These are phyloP conservation scores for Rhinocladiella similis DNA, from an alignment of 2,329 filamentous ascomycete genomes.

Conservation along the genomic window DNA sequence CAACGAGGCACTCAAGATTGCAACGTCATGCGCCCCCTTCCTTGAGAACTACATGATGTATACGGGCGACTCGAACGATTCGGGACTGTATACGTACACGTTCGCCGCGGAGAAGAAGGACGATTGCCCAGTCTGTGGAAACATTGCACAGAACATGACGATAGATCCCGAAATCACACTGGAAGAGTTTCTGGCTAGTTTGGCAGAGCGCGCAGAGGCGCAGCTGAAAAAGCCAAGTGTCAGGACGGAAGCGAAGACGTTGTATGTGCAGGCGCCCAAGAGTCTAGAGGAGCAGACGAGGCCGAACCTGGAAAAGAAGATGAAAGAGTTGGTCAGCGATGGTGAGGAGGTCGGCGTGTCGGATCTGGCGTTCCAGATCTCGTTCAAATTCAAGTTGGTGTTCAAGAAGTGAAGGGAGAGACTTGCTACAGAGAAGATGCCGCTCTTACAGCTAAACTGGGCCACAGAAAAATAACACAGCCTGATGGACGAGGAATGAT, in stretches of 20 bases:
- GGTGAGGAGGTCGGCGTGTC: slow-evolving; percentile 91
- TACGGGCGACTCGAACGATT: slow-evolving; percentile 92
- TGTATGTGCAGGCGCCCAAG: slow-evolving; percentile 86
- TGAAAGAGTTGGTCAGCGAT: slow-evolving; percentile 72
- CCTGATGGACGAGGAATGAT: no score
- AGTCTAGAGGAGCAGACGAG: slow-evolving; percentile 81
- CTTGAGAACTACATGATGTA: slow-evolving; percentile 99
- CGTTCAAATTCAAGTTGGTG: slow-evolving; percentile 62
- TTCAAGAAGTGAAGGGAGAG: slow-evolving; percentile 40
- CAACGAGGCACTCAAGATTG: slow-evolving; percentile 95
- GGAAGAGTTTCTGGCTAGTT: slow-evolving; percentile 78
- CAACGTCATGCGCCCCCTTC: slow-evolving; percentile 76
- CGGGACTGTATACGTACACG: slow-evolving; percentile 94
- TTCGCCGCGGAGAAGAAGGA: slow-evolving; percentile 93
- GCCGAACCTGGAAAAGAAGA: slow-evolving; percentile 75
- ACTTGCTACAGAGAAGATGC: not conserved
- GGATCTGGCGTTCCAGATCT: slow-evolving; percentile 81
- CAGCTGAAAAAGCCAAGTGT: slow-evolving; percentile 94
- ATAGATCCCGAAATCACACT: slow-evolving; percentile 73
- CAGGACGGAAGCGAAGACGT: slow-evolving; percentile 73
- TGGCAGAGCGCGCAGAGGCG: slow-evolving; percentile 80
- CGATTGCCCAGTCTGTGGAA: slow-evolving; percentile 93
- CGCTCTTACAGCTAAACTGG: no score
- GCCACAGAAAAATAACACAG: no score
- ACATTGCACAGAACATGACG: slow-evolving; percentile 71